Percentiles rank a stretch among this genome's conserved stretches.
These are phyloP conservation scores for Apiotrichum siamense DNA, from an alignment of 1,284 basidiomycete genomes.

Conservation along the genomic window DNA sequence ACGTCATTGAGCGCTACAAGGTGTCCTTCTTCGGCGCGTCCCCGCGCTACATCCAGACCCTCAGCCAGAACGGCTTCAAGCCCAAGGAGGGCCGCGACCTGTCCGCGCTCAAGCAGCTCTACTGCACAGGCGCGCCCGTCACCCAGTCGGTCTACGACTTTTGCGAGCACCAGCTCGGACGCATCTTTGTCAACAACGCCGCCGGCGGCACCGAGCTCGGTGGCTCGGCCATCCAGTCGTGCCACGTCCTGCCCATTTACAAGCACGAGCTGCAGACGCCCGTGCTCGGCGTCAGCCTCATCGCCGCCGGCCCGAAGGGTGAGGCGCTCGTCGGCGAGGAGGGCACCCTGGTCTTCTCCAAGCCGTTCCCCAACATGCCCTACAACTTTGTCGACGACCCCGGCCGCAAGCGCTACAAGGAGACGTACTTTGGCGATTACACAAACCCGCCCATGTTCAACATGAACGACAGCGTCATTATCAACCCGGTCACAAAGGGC, in stretches of 20 bases:
- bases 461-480: slow-evolving; percentile 20
- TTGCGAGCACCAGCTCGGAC: slow-evolving; percentile 7
- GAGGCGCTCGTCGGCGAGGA: slow-evolving; percentile 19
- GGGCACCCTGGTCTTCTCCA: slow-evolving; percentile 34
- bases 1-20: slow-evolving; percentile 27
- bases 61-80: slow-evolving; percentile 15
- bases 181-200: slow-evolving; percentile 29
- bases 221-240: slow-evolving; percentile 28
- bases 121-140: slow-evolving; percentile 36
- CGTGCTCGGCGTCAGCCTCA: slow-evolving; percentile 34
- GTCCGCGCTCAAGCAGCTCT: slow-evolving; percentile 27
- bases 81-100: slow-evolving; percentile 20
- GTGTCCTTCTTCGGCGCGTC: slow-evolving; percentile 33
- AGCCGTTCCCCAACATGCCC: slow-evolving; percentile 42
- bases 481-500: slow-evolving; percentile 17
- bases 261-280: slow-evolving; percentile 37
- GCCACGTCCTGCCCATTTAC: slow-evolving; percentile 29
- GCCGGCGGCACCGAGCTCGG: slow-evolving; percentile 40
- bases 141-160: slow-evolving; percentile 28
- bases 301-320: slow-evolving; percentile 15
- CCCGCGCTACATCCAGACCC: slow-evolving; percentile 29
- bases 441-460: slow-evolving; percentile 19
- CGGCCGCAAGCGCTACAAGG: slow-evolving; percentile 34
- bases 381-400: slow-evolving; percentile 26
- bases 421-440: slow-evolving; percentile 39